Evolutionary conservation across 2,329 filamentous ascomycete genomes (phyloP).

Genomic region (Ceratocystis papillata): DNA sequence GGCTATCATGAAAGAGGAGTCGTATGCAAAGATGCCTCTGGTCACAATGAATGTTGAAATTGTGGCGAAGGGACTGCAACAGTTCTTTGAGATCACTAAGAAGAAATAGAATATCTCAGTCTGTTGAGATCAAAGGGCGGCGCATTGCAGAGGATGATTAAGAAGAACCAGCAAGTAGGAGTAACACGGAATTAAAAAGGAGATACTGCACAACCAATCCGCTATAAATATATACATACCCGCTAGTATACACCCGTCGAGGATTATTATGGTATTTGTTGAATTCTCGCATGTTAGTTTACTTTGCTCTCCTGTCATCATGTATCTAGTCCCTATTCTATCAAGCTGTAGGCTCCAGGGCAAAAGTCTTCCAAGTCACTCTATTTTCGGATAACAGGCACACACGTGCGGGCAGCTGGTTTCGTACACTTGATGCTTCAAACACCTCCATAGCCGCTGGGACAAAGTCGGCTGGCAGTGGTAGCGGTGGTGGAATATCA

Average conservation of each 20-base stretch:
- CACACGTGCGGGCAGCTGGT: conserved; percentile 40
- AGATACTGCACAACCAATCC: neutral
- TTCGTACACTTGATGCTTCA: conserved; percentile 35
- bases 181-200: neutral
- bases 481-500: conserved; percentile 19
- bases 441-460: conserved; percentile 45
- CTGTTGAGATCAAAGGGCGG: neutral
- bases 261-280: neutral
- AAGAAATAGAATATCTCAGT: conserved; percentile 31
- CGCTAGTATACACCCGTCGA: neutral
- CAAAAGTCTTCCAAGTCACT: conserved; percentile 40
- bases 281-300: neutral
- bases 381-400: conserved; percentile 42
- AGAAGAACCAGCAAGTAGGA: too few species aligned
- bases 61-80: conserved; percentile 64
- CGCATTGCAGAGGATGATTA: neutral
- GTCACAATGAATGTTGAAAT: conserved; percentile 82
- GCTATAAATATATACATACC: neutral
- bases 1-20: conserved; percentile 77
- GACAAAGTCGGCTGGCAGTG: conserved; percentile 29
- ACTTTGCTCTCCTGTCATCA: neutral
- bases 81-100: conserved; percentile 67
- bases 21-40: conserved; percentile 70
- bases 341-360: conserved; percentile 28
- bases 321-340: neutral